These are phyloP conservation scores for Yamadazyma pseudoaaseri DNA, from an alignment of 1,139 yeast genomes.

Conservation along the genomic window DNA sequence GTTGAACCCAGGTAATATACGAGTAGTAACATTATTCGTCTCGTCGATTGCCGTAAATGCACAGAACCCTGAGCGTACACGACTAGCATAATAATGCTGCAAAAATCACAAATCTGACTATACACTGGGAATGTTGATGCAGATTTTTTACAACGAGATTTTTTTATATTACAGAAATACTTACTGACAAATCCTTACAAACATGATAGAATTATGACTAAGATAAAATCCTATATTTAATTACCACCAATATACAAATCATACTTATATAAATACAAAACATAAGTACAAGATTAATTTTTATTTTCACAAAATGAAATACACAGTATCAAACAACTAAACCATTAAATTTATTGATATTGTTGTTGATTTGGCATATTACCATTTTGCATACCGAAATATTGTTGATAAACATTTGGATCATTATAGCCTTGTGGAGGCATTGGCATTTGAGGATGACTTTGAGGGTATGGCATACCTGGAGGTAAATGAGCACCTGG, in stretches of 20 bases:
- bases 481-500: constrained; percentile 49
- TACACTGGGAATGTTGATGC: too few relatives aligned
- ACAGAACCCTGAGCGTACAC: too few relatives aligned
- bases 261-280: neutral
- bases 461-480: constrained; percentile 41
- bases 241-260: neutral
- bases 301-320: neutral
- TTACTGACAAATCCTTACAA: too few relatives aligned
- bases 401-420: constrained; percentile 56
- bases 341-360: constrained; percentile 22
- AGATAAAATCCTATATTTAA: too few relatives aligned
- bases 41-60: too few relatives aligned
- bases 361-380: constrained; percentile 46
- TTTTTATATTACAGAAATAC: too few relatives aligned
- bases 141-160: too few relatives aligned
- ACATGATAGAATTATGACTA: too few relatives aligned
- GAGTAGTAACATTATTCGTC: too few relatives aligned
- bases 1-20: too few relatives aligned
- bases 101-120: too few relatives aligned
- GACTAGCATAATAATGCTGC: too few relatives aligned
- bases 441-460: constrained; percentile 38
- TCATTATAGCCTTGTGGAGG: constrained; percentile 26
- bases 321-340: neutral
- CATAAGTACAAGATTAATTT: neutral
- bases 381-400: constrained; percentile 54